phyloP scores from a whole-genome alignment of 352 stramenopile species.

The Globisporangium recalcitrans region DNA sequence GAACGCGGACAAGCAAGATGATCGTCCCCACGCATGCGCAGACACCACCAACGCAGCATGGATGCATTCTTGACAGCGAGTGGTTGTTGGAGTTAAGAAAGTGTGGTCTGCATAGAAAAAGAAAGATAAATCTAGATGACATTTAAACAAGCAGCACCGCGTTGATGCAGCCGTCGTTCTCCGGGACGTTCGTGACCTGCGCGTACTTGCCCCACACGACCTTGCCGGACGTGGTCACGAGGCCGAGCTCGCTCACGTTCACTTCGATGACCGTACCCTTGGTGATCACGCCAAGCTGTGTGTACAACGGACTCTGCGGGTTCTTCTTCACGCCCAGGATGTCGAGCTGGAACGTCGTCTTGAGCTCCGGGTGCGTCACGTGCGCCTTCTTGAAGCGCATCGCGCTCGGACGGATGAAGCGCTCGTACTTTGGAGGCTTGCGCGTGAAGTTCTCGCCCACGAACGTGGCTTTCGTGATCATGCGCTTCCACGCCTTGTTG shows the following conservation, averaged over 20 bases:
- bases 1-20: no score
- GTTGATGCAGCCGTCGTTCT: slow-evolving; percentile 99
- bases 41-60: no score
- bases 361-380: slow-evolving; percentile 99
- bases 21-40: neutral
- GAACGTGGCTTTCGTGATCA: slow-evolving; percentile 94
- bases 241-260: slow-evolving; percentile 98
- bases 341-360: slow-evolving; percentile 99
- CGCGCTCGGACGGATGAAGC: slow-evolving; percentile 98
- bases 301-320: slow-evolving; percentile 95
- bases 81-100: no score
- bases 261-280: slow-evolving; percentile 99
- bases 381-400: slow-evolving; percentile 99
- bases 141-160: slow-evolving; percentile 96
- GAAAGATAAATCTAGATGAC: slow-evolving; percentile 38
- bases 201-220: slow-evolving; percentile 99
- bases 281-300: slow-evolving; percentile 98
- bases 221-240: slow-evolving; percentile 99
- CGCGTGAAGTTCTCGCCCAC: slow-evolving; percentile 99
- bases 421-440: slow-evolving; percentile 99
- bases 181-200: slow-evolving; percentile 99
- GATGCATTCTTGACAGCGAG: no score
- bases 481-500: slow-evolving; percentile 94
- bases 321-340: slow-evolving; percentile 99
- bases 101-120: no score